These are phyloP conservation scores for Botryobasidium botryosum DNA, from an alignment of 768 basidiomycete species.

Conservation along the genomic window DNA sequence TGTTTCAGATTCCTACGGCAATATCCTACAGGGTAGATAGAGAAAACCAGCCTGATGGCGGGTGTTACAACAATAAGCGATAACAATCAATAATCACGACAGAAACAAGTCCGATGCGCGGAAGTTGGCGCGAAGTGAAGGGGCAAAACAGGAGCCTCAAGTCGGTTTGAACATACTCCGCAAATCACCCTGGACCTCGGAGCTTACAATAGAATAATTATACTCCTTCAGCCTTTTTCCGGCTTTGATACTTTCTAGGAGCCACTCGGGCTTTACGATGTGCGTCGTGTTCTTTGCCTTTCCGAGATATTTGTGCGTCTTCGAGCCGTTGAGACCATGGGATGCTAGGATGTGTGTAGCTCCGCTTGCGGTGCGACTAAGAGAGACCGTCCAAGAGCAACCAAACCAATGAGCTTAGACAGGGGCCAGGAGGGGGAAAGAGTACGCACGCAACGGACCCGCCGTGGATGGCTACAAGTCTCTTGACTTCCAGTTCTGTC, in stretches of 20 bases:
- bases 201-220: slow-evolving; percentile 24
- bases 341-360: slow-evolving; percentile 73
- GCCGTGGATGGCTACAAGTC: slow-evolving; percentile 45
- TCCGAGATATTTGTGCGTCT: slow-evolving; percentile 50
- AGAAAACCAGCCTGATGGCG: not conserved
- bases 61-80: not conserved
- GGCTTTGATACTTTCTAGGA: slow-evolving; percentile 37
- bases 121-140: not conserved
- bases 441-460: slow-evolving; percentile 43
- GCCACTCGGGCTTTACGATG: slow-evolving; percentile 34
- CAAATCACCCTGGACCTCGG: not conserved
- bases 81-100: too few species aligned
- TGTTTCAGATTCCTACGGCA: not conserved
- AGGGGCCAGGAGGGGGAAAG: not conserved
- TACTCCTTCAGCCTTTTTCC: slow-evolving; percentile 47
- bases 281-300: slow-evolving; percentile 31
- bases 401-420: not conserved
- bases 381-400: too few species aligned
- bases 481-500: slow-evolving; percentile 68
- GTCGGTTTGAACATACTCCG: not conserved
- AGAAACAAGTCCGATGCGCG: not conserved
- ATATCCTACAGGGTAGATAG: not conserved
- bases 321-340: slow-evolving; percentile 48
- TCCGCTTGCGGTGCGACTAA: slow-evolving; percentile 37
- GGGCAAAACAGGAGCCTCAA: not conserved